Evolutionary conservation across 1,284 basidiomycete species (phyloP).

Genomic region (Cutaneotrichosporon cavernicola): DNA sequence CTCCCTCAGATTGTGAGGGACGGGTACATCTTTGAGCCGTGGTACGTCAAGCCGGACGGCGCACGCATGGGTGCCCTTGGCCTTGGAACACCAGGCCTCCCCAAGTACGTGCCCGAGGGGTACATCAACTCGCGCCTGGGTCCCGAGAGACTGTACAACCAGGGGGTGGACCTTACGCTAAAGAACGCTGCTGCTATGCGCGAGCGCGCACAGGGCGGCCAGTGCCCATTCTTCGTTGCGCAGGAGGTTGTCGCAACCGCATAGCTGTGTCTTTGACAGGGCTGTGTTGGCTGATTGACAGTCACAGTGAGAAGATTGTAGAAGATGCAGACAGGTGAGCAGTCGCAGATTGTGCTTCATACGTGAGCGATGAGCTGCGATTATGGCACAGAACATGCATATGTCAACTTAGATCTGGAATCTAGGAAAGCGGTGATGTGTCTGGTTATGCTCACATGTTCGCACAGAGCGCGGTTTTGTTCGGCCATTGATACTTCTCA

Average conservation of each 20-base stretch:
- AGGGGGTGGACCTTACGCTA: constrained; percentile 11
- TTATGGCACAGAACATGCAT: no score
- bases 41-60: constrained; percentile 5
- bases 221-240: constrained; percentile 18
- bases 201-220: constrained; percentile 2
- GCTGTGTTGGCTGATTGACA: neutral
- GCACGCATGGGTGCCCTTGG: constrained; percentile 12
- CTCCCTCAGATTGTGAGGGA: constrained; percentile 5
- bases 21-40: constrained; percentile 26
- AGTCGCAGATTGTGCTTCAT: neutral
- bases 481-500: no score
- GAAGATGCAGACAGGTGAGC: neutral
- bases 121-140: constrained; percentile 14
- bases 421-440: no score
- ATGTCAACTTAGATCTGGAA: no score
- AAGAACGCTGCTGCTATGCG: constrained; percentile 13
- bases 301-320: neutral
- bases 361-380: neutral
- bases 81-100: constrained; percentile 2
- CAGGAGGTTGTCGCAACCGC: neutral
- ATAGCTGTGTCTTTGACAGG: neutral
- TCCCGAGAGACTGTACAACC: constrained; percentile 11
- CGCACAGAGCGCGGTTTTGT: no score
- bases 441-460: no score
- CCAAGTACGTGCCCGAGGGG: constrained; percentile 12